Conservation (phyloP, 2,329 filamentous ascomycete genomes). For the Lasiodiplodia sp. region DNA sequence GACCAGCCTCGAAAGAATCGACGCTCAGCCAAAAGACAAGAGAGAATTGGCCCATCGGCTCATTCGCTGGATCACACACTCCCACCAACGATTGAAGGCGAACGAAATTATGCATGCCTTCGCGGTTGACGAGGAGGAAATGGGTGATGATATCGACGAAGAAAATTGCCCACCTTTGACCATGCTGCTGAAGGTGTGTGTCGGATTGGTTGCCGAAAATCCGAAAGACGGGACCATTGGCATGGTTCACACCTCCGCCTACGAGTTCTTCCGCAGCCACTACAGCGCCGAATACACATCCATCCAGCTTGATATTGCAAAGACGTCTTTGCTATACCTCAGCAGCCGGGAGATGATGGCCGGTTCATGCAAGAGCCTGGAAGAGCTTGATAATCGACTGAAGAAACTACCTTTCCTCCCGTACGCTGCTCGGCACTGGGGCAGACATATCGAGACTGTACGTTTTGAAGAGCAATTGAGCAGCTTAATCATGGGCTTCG, state of each 20-base stretch:
- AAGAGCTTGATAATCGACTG: background rate
- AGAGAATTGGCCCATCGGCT: background rate
- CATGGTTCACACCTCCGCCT: background rate
- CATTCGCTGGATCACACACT: background rate
- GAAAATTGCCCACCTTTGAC: background rate
- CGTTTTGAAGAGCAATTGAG: background rate
- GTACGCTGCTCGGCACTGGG: background rate
- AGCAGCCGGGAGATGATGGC: background rate
- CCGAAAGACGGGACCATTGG: background rate
- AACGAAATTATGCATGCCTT: background rate
- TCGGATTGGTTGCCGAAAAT: background rate
- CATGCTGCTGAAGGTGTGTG: background rate
- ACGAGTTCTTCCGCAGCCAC: background rate
- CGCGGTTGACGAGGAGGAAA: background rate
- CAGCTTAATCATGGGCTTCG: background rate
- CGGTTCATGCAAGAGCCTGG: background rate
- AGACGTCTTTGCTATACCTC: background rate
- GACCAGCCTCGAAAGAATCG: background rate
- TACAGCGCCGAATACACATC: background rate
- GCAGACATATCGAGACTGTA: background rate
- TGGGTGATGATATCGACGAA: background rate
- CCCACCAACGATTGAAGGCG: background rate
- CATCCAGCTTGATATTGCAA: background rate
- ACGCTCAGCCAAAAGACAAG: background rate
- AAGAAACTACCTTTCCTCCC: background rate